phyloP scores from a whole-genome alignment of 2,329 filamentous ascomycete species.

The Neurospora crassa region DNA sequence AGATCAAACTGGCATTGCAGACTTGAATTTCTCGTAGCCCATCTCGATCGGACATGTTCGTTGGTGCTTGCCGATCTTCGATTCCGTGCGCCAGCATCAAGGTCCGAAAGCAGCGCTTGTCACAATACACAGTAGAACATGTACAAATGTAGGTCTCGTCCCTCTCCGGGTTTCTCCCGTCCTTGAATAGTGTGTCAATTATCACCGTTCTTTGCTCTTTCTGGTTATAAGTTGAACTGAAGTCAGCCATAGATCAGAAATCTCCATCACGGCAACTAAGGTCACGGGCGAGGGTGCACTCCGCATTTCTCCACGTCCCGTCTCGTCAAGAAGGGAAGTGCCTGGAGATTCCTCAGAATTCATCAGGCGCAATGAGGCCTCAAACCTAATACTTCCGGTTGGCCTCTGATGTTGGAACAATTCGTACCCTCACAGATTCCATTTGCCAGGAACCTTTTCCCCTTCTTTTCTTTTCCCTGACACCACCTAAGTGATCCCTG shows the following conservation, averaged over 20 bases:
- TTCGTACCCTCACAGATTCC: not conserved
- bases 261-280: not conserved
- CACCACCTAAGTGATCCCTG: constrained; percentile 4
- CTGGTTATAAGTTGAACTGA: not conserved
- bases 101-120: not conserved
- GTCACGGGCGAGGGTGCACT: not conserved
- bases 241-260: not conserved
- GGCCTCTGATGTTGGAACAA: not conserved
- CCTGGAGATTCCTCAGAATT: not conserved
- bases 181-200: not conserved
- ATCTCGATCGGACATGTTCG: not conserved
- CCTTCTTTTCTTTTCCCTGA: not conserved
- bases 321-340: not conserved
- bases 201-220: not conserved
- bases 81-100: not conserved
- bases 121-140: not conserved
- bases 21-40: not conserved
- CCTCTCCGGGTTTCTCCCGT: not conserved
- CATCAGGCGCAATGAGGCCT: not conserved
- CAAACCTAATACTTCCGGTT: not conserved
- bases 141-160: not conserved
- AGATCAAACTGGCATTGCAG: not conserved
- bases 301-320: not conserved
- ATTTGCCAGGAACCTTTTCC: not conserved
- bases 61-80: not conserved